phyloP scores from a whole-genome alignment of 441 rosid species.

The Dalechampia spathulata region DNA sequence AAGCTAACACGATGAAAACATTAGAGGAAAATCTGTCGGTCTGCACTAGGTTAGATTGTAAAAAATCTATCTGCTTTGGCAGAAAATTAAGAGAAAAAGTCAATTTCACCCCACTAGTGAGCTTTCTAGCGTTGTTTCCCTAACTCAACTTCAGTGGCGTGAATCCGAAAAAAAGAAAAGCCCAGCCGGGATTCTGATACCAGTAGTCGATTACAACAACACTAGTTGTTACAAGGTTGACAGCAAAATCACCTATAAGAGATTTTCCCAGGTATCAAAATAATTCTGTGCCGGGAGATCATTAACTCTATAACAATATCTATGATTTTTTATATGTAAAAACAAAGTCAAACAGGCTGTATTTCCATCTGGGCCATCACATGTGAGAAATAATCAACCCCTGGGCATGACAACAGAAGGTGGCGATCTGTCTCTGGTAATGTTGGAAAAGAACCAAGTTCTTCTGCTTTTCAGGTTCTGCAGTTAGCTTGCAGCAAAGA shows the following conservation, averaged over 20 bases:
- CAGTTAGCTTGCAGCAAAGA: slow-evolving; percentile 7
- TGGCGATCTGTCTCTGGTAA: slow-evolving; percentile 10
- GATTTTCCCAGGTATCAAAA: slow-evolving; percentile 16
- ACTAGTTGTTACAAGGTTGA: slow-evolving; percentile 1
- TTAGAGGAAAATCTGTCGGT: no score
- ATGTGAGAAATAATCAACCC: slow-evolving; percentile 13
- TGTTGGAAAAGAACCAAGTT: not conserved
- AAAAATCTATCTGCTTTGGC: no score
- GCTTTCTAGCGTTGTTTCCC: no score
- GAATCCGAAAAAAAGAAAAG: not conserved
- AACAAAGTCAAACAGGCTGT: not conserved
- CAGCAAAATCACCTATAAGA: no score
- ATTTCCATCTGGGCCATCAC: slow-evolving; percentile 4
- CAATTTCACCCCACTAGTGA: no score
- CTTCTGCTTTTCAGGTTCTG: slow-evolving; percentile 9
- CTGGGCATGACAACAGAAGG: not conserved
- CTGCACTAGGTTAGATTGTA: no score
- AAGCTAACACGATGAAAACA: no score
- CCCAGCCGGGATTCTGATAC: not conserved
- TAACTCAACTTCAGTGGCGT: no score
- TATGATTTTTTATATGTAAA: not conserved
- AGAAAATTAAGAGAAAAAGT: no score
- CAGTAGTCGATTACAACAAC: not conserved
- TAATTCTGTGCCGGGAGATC: slow-evolving; percentile 18
- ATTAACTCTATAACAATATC: not conserved